phyloP scores from a whole-genome alignment of 148 eudicot species.

The Chenopodium formosanum region DNA sequence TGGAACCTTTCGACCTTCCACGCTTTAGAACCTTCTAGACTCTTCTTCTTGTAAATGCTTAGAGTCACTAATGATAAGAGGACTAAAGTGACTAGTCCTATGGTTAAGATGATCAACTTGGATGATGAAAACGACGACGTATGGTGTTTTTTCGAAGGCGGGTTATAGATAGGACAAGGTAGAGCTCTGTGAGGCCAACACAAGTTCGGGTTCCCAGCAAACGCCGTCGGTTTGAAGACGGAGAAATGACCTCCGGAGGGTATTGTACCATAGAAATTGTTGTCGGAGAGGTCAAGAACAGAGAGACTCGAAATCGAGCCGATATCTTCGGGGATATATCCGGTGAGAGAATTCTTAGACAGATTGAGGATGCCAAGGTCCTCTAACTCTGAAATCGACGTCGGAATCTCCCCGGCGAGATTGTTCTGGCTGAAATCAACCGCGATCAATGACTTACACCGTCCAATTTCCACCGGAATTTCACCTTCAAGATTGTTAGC shows the following conservation, averaged over 20 bases:
- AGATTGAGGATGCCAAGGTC: constrained; percentile 36
- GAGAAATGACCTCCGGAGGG: constrained; percentile 43
- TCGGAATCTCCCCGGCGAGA: constrained; percentile 45
- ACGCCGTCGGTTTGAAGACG: constrained; percentile 38
- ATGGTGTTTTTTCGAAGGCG: constrained; percentile 2
- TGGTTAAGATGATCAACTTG: constrained; percentile 33
- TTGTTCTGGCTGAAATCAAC: constrained; percentile 51
- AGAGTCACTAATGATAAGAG: constrained; percentile 29
- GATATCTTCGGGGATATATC: constrained; percentile 43
- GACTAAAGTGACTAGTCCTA: constrained; percentile 27
- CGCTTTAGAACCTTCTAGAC: constrained; percentile 38
- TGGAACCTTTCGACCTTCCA: constrained; percentile 88
- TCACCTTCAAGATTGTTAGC: constrained; percentile 41
- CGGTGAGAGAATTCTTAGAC: constrained; percentile 41
- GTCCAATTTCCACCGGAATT: constrained; percentile 37
- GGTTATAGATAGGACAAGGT: constrained; percentile 39
- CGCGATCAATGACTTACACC: constrained; percentile 29
- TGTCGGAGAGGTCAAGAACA: constrained; percentile 45
- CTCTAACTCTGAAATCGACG: constrained; percentile 18
- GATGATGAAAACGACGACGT: constrained; percentile 25
- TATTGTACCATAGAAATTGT: constrained; percentile 44
- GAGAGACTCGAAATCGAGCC: constrained; percentile 31
- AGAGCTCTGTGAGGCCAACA: constrained; percentile 28
- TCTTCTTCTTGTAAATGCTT: constrained; percentile 35
- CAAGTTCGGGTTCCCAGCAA: constrained; percentile 52